Base-by-base conservation (phyloP, 805 yeast genomes). In the Hanseniaspora valbyensis region DNA sequence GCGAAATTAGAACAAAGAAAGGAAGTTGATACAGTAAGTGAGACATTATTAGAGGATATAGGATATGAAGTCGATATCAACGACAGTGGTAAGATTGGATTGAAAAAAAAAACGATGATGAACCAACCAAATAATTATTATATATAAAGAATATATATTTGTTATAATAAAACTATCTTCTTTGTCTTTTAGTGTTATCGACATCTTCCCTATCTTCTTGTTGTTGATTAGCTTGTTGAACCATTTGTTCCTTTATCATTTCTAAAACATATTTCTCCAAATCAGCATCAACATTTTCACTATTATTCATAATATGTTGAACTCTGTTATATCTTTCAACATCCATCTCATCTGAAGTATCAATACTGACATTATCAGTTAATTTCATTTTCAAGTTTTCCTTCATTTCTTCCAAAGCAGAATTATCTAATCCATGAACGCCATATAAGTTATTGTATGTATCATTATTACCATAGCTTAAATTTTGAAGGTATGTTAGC, bases 251-350 rank as follows among this genome's bases (percentile, higher is more conserved):
- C 39, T 80, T 75, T 4, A 89, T 80, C 10, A 83, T 80, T 13
- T 75, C 76, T 55, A 76, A 69, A 29, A 89, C 77, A 57, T 82
- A 76, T 38, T 77, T 77, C 59, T 82, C 77, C 41, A 89, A 69
- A 26, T 78, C 83, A 55, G 78, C 85, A 61, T 88, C 95, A 2
- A 90, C 86, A 59, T 86, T 81, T 4, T 81, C 94, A 51, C 94
- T 80, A 21, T 48, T 48, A 55, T 78, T 73, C 55, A 88, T 74
- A 22, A 90, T 86, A 36, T 73, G 76, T 59, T 83, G 84, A 22
- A 90, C 68, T 59, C 75, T 70, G 56, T 70, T 68, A 56, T 92
- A 73, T 58, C 82, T 77, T 48, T 73, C 81, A 29, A 71, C 69
- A 18, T 74, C 70, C 29, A 72, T 78, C 24, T 69, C 74, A 16